phyloP scores from a whole-genome alignment of 2,329 filamentous ascomycete species.

The Diaporthe longicolla region DNA sequence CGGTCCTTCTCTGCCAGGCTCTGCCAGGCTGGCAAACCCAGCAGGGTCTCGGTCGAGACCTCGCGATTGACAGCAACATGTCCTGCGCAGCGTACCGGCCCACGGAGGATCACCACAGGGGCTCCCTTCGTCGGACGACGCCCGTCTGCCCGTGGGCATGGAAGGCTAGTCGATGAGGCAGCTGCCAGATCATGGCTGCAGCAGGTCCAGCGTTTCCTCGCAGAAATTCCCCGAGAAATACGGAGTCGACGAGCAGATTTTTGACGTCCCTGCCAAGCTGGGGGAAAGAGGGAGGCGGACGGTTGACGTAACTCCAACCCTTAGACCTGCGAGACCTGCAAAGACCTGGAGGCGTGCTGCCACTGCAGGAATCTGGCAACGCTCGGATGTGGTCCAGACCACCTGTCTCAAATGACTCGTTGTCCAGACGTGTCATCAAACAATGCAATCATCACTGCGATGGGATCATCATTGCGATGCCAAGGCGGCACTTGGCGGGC shows the following conservation, averaged over 20 bases:
- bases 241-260: conserved; percentile 31
- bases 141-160: conserved; percentile 33
- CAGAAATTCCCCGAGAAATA: conserved; percentile 35
- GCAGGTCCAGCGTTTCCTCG: conserved; percentile 19
- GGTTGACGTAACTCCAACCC: conserved; percentile 20
- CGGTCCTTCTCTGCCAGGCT: conserved; percentile 29
- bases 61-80: conserved; percentile 11
- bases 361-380: conserved; percentile 23
- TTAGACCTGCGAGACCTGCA: neutral
- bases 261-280: conserved; percentile 34
- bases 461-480: conserved; percentile 32
- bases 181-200: conserved; percentile 33
- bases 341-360: conserved; percentile 7
- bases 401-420: conserved; percentile 28
- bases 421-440: conserved; percentile 30
- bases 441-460: conserved; percentile 28
- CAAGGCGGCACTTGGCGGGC: conserved; percentile 32
- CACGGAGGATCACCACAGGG: conserved; percentile 35
- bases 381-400: conserved; percentile 27
- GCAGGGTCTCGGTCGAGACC: conserved; percentile 31
- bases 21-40: conserved; percentile 33
- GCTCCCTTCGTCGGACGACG: conserved; percentile 35
- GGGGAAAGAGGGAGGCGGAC: conserved; percentile 6
- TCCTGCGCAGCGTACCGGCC: conserved; percentile 11
- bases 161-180: conserved; percentile 31